Percentiles rank a stretch among this genome's conserved stretches.
Conservation (phyloP, 176 grass and related monocot genomes). For the Aegilops tauschii region DNA sequence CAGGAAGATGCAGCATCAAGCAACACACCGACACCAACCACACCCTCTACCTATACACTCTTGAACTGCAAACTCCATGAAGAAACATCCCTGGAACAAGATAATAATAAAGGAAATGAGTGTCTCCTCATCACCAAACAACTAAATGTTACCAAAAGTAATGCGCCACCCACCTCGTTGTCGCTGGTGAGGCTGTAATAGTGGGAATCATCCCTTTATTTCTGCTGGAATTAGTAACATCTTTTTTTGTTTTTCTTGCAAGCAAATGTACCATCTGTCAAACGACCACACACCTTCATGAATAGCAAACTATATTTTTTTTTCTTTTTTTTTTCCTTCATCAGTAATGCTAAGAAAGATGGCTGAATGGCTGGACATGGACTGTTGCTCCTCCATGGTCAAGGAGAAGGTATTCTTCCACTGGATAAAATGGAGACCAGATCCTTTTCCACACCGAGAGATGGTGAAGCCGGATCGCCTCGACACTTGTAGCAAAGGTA, state of each 20-base stretch:
- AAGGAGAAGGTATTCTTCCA: slow-evolving; percentile 12
- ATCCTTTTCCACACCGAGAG: slow-evolving; percentile 18
- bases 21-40: not conserved
- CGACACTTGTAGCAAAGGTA: slow-evolving; percentile 55
- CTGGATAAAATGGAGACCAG: not conserved
- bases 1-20: slow-evolving; percentile 18
- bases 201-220: not conserved
- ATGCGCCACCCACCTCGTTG: slow-evolving; percentile 21
- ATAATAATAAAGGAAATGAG: not conserved
- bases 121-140: not conserved
- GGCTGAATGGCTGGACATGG: not conserved
- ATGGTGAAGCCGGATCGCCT: not conserved
- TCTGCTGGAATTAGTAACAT: not conserved
- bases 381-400: not conserved
- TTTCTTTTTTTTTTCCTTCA: slow-evolving; percentile 16
- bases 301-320: not conserved
- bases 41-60: not conserved
- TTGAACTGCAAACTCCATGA: slow-evolving; percentile 5
- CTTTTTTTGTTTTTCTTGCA: slow-evolving; percentile 25
- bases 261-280: slow-evolving; percentile 24
- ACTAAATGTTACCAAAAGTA: not conserved
- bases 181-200: not conserved
- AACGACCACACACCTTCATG: slow-evolving; percentile 13
- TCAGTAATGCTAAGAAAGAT: slow-evolving; percentile 11
- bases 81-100: slow-evolving; percentile 9